Conservation (phyloP, 2,329 filamentous ascomycete species). For the Harringtonia lauricola region DNA sequence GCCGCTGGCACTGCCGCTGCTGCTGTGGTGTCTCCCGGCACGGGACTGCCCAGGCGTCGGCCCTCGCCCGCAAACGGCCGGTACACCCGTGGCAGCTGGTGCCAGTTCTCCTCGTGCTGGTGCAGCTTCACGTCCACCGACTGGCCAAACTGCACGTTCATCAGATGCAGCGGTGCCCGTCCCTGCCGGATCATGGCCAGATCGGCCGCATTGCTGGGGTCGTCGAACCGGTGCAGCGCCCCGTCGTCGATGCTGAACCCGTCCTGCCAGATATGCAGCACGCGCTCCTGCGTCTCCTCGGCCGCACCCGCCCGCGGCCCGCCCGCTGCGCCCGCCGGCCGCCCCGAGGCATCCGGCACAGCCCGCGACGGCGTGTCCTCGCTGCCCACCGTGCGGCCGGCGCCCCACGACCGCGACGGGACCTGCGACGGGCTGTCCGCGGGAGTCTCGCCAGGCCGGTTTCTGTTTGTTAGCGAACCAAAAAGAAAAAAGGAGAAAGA, state of each 20-base stretch:
- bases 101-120: conserved; percentile 66
- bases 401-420: conserved; percentile 51
- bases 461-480: background rate
- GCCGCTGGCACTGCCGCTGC: conserved; percentile 22
- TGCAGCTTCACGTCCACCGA: conserved; percentile 70
- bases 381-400: conserved; percentile 66
- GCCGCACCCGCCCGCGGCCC: conserved; percentile 15
- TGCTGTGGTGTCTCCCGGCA: conserved; percentile 43
- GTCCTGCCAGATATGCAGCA: conserved; percentile 71
- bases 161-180: conserved; percentile 64
- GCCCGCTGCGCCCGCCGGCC: conserved; percentile 10
- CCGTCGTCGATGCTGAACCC: conserved; percentile 82
- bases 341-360: conserved; percentile 49
- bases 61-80: conserved; percentile 64
- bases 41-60: conserved; percentile 65
- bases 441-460: conserved; percentile 7
- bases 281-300: conserved; percentile 48
- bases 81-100: conserved; percentile 61
- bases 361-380: conserved; percentile 61
- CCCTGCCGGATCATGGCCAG: conserved; percentile 68
- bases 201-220: conserved; percentile 61
- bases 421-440: conserved; percentile 35
- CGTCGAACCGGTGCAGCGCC: conserved; percentile 65
- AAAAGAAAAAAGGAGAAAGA: conserved; percentile 7
- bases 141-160: conserved; percentile 65